Evolutionary conservation across 2,329 filamentous ascomycete genomes (phyloP), one percentile per base, ranked within the genome.

Genomic region (Aureobasidium sp.): DNA sequence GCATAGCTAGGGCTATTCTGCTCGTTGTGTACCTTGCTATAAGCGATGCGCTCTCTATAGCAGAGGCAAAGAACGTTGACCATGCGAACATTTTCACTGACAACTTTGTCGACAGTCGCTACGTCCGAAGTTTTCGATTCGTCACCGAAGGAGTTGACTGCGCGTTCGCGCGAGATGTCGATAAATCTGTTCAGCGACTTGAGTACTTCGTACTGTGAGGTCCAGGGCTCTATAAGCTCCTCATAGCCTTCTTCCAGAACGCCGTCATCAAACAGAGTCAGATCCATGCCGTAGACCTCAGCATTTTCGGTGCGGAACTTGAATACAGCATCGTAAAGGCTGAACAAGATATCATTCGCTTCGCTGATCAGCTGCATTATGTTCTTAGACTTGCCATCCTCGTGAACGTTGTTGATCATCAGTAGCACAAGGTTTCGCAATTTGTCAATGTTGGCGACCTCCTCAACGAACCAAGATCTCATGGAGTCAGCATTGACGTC

Each of bases 141-240:
- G 8, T 59, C 57, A 13, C 27, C 45, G 14, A 61, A 54, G 60
- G 71, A 72, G 44, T 75, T 68, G 30, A 73, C 69, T 1, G 76
- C 72, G 25, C 75, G 66, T 25, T 74, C 72, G 16, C 77, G 76
- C 25, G 77, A 75, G 10, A 76, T 67, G 27, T 75, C 66, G n/a
- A 77, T 68, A 30, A 79, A 70, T 37, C 70, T 61, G 67, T 69
- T 53, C 6, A 69, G 66, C 5, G 74, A 71, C 53, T 73, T 73
- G 49, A 79, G 72, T 36, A 79, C 73, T 48, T 75, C 75, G 61
- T 75, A 70, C 1, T 82, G 85, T 16, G 90, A 91, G 0, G 92
- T 97, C 94, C 94, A 99, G 48, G 92, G 89, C 63, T 90, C 86
- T 0, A 88, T 84, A 9, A 97, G 79, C 11, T 81, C 83, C 25